Conservation (phyloP, 169 alveolate species). For the Plasmodium relictum region DNA sequence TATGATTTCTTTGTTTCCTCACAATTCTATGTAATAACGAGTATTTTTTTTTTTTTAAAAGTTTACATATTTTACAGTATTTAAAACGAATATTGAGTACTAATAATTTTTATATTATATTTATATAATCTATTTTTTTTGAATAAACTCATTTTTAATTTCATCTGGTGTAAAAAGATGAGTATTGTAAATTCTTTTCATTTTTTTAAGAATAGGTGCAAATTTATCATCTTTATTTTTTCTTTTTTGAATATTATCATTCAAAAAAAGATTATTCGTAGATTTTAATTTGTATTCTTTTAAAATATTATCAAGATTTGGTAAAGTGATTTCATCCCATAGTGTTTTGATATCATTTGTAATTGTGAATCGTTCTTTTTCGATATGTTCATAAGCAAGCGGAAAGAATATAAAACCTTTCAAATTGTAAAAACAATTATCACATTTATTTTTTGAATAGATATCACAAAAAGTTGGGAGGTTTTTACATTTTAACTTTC, state of each 20-base stretch:
- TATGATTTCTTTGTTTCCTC: too few relatives aligned
- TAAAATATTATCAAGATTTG: conserved; percentile 41
- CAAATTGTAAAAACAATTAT: conserved; percentile 78
- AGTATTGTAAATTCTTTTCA: conserved; percentile 83
- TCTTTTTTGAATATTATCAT: conserved; percentile 58
- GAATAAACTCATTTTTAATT: conserved; percentile 76
- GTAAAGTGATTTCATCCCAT: conserved; percentile 80
- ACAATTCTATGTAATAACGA: too few relatives aligned
- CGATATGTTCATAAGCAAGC: conserved; percentile 79
- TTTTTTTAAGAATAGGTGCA: conserved; percentile 77
- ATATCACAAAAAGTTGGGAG: conserved; percentile 79
- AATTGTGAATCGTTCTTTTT: conserved; percentile 77
- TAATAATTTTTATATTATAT: too few relatives aligned
- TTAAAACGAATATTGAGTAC: too few relatives aligned
- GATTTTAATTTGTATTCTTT: conserved; percentile 77
- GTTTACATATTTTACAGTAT: too few relatives aligned
- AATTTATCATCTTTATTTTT: conserved; percentile 70
- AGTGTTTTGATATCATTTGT: conserved; percentile 79
- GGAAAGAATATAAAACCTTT: conserved; percentile 79
- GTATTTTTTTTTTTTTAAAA: background rate
- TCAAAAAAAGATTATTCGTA: conserved; percentile 47
- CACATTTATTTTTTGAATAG: conserved; percentile 80
- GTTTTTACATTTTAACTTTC: conserved; percentile 78
- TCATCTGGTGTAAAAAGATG: conserved; percentile 85
- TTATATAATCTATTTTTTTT: conserved; percentile 29